phyloP scores from a whole-genome alignment of 2,329 filamentous ascomycete species.

The Talaromyces sp. region DNA sequence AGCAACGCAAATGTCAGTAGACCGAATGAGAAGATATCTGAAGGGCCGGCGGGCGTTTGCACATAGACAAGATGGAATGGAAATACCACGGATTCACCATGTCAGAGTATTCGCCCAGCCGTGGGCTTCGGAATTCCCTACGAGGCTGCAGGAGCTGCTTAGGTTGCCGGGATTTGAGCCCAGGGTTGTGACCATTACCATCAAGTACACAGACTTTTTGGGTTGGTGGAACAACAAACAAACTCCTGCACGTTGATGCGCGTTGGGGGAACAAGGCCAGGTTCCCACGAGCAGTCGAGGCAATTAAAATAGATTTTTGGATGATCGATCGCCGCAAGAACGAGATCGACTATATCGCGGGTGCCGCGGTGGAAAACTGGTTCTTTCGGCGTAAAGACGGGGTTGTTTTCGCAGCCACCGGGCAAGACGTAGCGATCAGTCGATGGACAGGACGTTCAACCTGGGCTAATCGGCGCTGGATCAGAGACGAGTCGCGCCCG shows the following conservation, averaged over 20 bases:
- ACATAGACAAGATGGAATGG: conserved; percentile 6
- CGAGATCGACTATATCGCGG: conserved; percentile 44
- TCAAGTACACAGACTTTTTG: conserved; percentile 51
- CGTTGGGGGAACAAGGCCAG: conserved; percentile 32
- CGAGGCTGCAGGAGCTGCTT: conserved; percentile 23
- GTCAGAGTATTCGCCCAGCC: conserved; percentile 44
- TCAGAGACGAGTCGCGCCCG: conserved; percentile 39
- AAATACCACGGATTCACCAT: conserved; percentile 22
- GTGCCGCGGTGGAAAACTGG: conserved; percentile 32
- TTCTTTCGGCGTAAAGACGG: conserved; percentile 33
- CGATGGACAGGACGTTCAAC: conserved; percentile 46
- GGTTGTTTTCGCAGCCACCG: conserved; percentile 25
- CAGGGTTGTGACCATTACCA: conserved; percentile 39
- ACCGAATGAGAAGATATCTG: conserved; percentile 17
- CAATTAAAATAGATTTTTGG: conserved; percentile 47
- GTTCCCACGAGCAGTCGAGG: conserved; percentile 31
- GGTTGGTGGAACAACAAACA: conserved; percentile 36
- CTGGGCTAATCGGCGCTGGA: conserved; percentile 36
- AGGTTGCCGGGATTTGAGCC: conserved; percentile 28
- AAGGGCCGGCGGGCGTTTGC: conserved; percentile 18
- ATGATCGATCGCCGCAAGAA: conserved; percentile 42
- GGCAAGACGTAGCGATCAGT: conserved; percentile 24
- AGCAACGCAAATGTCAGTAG: conserved; percentile 9
- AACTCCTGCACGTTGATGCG: conserved; percentile 31
- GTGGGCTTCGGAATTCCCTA: conserved; percentile 31